These are phyloP conservation scores for Russula virescens DNA, from an alignment of 768 basidiomycete genomes.

Conservation along the genomic window DNA sequence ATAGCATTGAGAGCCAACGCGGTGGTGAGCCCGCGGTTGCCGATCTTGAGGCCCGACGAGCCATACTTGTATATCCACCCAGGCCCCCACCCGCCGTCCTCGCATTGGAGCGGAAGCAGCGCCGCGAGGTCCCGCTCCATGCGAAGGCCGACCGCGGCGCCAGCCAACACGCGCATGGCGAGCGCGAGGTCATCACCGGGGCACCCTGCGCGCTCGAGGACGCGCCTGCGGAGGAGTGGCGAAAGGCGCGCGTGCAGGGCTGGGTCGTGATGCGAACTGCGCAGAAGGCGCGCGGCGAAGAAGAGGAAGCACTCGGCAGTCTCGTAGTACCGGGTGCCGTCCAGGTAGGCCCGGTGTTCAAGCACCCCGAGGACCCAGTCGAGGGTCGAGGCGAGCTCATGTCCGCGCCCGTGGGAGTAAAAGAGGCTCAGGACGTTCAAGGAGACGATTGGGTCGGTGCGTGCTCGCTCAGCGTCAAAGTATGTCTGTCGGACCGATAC, in stretches of 20 bases:
- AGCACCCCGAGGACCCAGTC: constrained; percentile 48
- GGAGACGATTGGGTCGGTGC: constrained; percentile 48
- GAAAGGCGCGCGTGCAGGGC: constrained; percentile 35
- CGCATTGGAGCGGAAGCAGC: constrained; percentile 44
- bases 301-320: constrained; percentile 49
- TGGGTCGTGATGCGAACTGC: constrained; percentile 28
- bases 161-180: constrained; percentile 49
- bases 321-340: constrained; percentile 52
- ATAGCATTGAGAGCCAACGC: constrained; percentile 50
- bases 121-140: constrained; percentile 41
- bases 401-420: constrained; percentile 43
- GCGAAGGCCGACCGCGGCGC: constrained; percentile 36
- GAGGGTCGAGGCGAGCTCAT: constrained; percentile 40
- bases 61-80: constrained; percentile 57
- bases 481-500: constrained; percentile 37
- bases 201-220: constrained; percentile 45
- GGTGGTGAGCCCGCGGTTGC: constrained; percentile 51
- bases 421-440: constrained; percentile 47
- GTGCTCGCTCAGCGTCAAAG: constrained; percentile 33
- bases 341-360: constrained; percentile 46
- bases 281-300: constrained; percentile 44
- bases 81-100: constrained; percentile 51
- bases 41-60: constrained; percentile 42
- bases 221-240: constrained; percentile 40
- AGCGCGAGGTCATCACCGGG: constrained; percentile 50